Evolutionary conservation across 78 protist genomes (phyloP).

Genomic region (Guillardia theta): DNA sequence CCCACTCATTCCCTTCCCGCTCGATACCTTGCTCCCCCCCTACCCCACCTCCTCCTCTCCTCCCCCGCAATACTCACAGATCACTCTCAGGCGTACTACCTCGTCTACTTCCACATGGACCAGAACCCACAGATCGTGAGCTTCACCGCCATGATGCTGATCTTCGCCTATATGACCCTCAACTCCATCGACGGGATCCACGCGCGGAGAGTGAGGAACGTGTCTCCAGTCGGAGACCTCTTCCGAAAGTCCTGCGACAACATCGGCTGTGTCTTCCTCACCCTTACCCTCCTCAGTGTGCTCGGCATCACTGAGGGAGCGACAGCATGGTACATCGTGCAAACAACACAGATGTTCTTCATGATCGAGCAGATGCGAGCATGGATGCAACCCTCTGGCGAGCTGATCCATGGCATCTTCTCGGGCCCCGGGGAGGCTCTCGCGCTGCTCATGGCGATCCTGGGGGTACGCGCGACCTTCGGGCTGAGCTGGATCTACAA

Average conservation of each 20-base stretch:
- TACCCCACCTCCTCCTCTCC: background rate
- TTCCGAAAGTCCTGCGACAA: background rate
- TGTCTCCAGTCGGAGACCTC: slow-evolving; percentile 26
- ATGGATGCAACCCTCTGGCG: background rate
- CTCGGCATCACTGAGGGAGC: background rate
- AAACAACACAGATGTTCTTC: background rate
- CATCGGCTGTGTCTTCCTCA: background rate
- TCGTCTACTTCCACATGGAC: background rate
- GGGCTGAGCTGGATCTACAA: slow-evolving; percentile 28
- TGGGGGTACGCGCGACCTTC: background rate
- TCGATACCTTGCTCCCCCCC: background rate
- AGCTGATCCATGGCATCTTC: background rate
- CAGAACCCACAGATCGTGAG: background rate
- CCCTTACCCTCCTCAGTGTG: background rate
- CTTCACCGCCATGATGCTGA: background rate
- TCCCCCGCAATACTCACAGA: background rate
- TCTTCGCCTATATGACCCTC: slow-evolving; percentile 22
- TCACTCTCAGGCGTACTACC: slow-evolving; percentile 31
- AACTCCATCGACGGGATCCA: slow-evolving; percentile 54
- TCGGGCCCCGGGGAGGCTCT: slow-evolving; percentile 54
- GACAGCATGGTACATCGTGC: slow-evolving; percentile 44
- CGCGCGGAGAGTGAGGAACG: slow-evolving; percentile 34
- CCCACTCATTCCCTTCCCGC: too few species aligned
- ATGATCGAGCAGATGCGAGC: background rate
- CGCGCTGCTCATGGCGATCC: background rate